Base-by-base conservation (phyloP, 306 rosid species). In the Morella rubra region DNA sequence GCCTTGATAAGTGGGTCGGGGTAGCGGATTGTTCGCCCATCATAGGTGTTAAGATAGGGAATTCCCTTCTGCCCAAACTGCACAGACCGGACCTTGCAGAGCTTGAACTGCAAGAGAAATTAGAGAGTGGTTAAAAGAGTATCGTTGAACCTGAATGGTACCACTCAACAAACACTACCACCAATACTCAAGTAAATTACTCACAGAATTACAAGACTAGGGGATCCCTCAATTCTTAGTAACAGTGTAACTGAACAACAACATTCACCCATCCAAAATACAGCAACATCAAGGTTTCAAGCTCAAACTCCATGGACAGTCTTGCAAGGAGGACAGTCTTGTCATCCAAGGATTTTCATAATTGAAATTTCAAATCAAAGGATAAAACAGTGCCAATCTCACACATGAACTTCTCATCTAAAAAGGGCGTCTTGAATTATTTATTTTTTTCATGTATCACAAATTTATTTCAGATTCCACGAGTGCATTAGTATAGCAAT, bases 21-120 rank as follows among this genome's bases (percentile, higher is more conserved):
- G 76, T 93, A 93, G 56, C 96, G 91, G 81, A 91, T 91, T 0
- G 98, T 93, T 62, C 98, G 87, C 8, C 97, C 98, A 66, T 93
- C 98, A 74, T 84, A 84, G 22, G 95, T 91, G 85, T 93, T 89
- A 16, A 91, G 79, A 77, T 88, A 89, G 37, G 98, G 98, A 45
- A 91, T 91, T 62, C 92, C 91, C 70, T 91, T 91, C 73, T 89
- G 91, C 18, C 98, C 95, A 81, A 91, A 87, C 79, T 91, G 93
- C 76, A 93, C 96, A 0, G 96, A 93, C 2, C 91, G 71, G 41
- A 91, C 93, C 72, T 88, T 91, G 90, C 91, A 91, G 15, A 91
- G 97, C 86, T 91, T 91, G 20, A 89, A 87, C 95, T 88, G 91
- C 70, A 22, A 12, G 72, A 54, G 16, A 54, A 81, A 42, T 61